phyloP scores from a whole-genome alignment of 192 early-diverging fungal species.

The Geranomyces variabilis region DNA sequence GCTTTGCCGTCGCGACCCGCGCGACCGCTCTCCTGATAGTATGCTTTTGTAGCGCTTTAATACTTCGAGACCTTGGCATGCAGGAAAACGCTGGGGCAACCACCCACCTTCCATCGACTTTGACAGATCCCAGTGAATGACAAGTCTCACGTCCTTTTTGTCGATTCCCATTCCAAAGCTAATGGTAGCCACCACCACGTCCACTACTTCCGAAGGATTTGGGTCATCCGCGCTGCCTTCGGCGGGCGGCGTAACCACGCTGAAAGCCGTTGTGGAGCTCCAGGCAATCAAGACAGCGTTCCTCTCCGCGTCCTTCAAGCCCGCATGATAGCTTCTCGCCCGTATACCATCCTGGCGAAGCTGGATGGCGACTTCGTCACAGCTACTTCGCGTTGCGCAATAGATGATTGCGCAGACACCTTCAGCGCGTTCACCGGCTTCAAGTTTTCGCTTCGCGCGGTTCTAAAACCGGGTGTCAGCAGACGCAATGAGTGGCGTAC shows the following conservation, averaged over 20 bases:
- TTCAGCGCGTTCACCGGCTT: constrained; percentile 2
- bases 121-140: constrained; percentile 89
- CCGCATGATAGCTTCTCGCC: constrained; percentile 52
- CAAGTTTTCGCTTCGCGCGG: neutral
- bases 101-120: constrained; percentile 74
- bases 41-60: constrained; percentile 42
- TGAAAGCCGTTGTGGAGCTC: constrained; percentile 6
- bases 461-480: neutral
- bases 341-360: constrained; percentile 38
- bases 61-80: too few relatives aligned
- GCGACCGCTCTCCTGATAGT: constrained; percentile 71
- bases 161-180: constrained; percentile 94
- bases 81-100: neutral
- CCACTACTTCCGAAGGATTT: constrained; percentile 28
- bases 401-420: constrained; percentile 57
- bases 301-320: constrained; percentile 29
- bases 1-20: constrained; percentile 55
- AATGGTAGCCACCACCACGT: constrained; percentile 55
- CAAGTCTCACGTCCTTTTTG: constrained; percentile 92
- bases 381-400: constrained; percentile 46
- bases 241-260: neutral
- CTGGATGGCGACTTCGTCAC: constrained; percentile 43
- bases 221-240: constrained; percentile 13
- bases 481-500: neutral
- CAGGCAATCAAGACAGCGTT: constrained; percentile 29